Conservation (phyloP, 768 basidiomycete species). For the Gautieria morchelliformis region DNA sequence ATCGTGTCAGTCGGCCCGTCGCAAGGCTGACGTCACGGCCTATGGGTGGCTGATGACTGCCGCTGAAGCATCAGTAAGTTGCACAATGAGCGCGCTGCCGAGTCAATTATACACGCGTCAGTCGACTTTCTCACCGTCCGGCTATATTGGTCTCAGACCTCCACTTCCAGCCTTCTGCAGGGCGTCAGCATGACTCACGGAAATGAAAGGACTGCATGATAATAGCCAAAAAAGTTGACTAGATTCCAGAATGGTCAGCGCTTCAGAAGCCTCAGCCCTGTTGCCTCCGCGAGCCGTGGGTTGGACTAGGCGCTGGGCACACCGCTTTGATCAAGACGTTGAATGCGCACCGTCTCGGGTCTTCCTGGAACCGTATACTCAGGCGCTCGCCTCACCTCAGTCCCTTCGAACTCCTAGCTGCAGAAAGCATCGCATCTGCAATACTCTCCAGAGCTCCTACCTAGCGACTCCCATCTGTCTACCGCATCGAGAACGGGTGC, state of each 20-base stretch:
- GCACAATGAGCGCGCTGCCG: too few relatives aligned
- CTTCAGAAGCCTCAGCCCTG: constrained; percentile 23
- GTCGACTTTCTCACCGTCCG: too few relatives aligned
- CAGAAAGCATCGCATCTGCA: constrained; percentile 40
- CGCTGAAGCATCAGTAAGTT: too few relatives aligned
- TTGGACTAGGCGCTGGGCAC: constrained; percentile 43
- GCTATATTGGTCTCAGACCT: too few relatives aligned
- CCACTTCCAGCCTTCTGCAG: too few relatives aligned
- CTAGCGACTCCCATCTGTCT: constrained; percentile 31
- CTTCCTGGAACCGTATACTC: constrained; percentile 19
- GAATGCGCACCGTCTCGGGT: constrained; percentile 32
- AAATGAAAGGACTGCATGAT: too few relatives aligned
- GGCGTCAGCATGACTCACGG: too few relatives aligned
- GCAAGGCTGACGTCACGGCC: too few relatives aligned
- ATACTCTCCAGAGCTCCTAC: constrained; percentile 29
- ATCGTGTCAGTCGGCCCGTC: too few relatives aligned
- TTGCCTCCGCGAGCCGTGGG: constrained; percentile 48
- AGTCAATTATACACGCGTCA: too few relatives aligned
- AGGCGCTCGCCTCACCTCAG: constrained; percentile 36
- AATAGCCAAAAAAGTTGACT: too few relatives aligned
- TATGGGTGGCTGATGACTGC: too few relatives aligned
- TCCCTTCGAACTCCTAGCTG: constrained; percentile 41
- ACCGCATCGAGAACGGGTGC: constrained; percentile 50
- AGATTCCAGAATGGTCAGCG: neutral
- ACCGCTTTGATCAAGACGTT: constrained; percentile 14